Base-by-base conservation (phyloP, 768 basidiomycete species). In the Suillus spraguei region DNA sequence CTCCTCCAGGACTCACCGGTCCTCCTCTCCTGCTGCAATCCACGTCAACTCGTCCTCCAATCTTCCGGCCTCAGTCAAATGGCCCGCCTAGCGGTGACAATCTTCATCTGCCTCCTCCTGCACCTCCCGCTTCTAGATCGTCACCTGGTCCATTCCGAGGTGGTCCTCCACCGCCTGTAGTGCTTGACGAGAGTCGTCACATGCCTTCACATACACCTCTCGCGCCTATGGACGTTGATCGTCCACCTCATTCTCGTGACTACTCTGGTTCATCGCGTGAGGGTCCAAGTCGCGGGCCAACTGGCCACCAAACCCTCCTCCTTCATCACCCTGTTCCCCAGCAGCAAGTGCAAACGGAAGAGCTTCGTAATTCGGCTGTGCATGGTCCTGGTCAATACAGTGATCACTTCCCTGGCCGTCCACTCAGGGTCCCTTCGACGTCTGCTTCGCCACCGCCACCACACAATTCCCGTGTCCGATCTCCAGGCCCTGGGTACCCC, bases 71-170 rank as follows among this genome's bases (percentile, higher is more conserved):
- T 0, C 89, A 92, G 62, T 89, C 89, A 1, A 78, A 89, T 11
- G 90, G 89, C 4, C 85, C 87, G 0, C 67, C 72, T 0, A 71
- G 68, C 8, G 75, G 74, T 1, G 73, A 74, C 5, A 75, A 74
- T 13, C 73, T 80, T 17, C 75, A 85, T 1, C 80, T 90, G 4
- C 88, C 89, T 4, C 85, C 86, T 9, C 88, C 89, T 1, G 83
- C 87, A 20, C 82, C 82, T 1, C 74, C 79, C 53, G 74, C 76
- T 20, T 71, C 77, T 50, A 82, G 83, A n/a, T 80, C 82, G 11
- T 86, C 86, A 1, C 88, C 90, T 0, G 85, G 85, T 20, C 92
- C 92, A 14, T 94, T 93, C 80, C 79, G 92, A 65, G 92, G 92
- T 39, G 90, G 91, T 2, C 89, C 91, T 3, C 92, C 92, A 0